Conservation (phyloP, 1,284 basidiomycete species). For the Quambalaria eucalypti region DNA sequence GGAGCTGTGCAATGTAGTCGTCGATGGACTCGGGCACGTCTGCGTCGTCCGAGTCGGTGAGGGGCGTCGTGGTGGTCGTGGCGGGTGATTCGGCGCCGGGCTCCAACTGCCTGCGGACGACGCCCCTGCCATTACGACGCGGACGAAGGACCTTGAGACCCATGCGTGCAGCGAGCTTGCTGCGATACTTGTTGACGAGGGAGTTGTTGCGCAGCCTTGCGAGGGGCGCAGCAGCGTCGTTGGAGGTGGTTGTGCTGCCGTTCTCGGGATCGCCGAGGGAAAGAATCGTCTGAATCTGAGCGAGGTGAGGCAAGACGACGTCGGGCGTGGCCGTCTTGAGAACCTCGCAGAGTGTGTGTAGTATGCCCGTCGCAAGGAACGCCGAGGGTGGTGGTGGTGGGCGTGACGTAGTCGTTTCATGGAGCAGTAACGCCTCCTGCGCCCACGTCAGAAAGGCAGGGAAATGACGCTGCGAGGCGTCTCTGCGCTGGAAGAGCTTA, state of each 20-base stretch:
- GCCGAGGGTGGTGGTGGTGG: conserved; percentile 44
- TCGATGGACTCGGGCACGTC: conserved; percentile 77
- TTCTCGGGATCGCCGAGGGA: conserved; percentile 3
- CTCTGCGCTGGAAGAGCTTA: conserved; percentile 60
- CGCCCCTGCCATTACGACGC: conserved; percentile 1
- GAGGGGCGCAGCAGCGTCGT: conserved; percentile 47
- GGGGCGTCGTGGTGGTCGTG: no score
- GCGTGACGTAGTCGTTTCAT: no score
- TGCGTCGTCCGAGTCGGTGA: conserved; percentile 48
- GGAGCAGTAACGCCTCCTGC: conserved; percentile 48
- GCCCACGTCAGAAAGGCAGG: conserved; percentile 5
- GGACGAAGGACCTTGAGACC: conserved; percentile 34
- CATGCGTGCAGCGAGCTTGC: conserved; percentile 37
- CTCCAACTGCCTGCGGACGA: neutral
- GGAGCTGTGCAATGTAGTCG: conserved; percentile 62
- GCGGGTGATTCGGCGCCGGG: neutral
- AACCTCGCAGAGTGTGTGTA: conserved; percentile 67
- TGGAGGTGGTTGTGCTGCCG: no score
- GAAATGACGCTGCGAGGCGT: conserved; percentile 1
- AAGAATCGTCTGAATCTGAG: conserved; percentile 15
- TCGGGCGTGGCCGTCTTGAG: conserved; percentile 54
- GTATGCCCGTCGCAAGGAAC: conserved; percentile 57
- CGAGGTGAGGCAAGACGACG: conserved; percentile 15
- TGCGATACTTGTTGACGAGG: conserved; percentile 29
- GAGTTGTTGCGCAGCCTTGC: conserved; percentile 15